These are phyloP conservation scores for Botrytis squamosa DNA, from an alignment of 2,329 filamentous ascomycete genomes.

Conservation along the genomic window DNA sequence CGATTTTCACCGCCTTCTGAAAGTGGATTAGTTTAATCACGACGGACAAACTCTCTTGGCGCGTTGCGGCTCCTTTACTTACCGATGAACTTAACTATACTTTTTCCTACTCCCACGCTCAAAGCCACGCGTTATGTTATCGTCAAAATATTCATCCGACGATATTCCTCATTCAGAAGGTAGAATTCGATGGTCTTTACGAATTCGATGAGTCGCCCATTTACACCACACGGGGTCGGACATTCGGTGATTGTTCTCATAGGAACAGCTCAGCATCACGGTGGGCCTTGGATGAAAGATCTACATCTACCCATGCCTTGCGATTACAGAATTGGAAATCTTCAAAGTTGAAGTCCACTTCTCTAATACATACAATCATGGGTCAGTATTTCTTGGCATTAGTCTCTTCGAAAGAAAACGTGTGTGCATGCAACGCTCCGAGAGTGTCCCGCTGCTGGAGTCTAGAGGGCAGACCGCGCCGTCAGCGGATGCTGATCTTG, in stretches of 20 bases:
- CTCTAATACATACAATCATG: not conserved
- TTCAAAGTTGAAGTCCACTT: not conserved
- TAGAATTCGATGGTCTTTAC: not conserved
- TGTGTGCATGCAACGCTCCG: not conserved
- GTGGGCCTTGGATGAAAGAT: conserved; percentile 1
- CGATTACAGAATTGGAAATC: not conserved
- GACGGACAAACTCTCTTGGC: not conserved
- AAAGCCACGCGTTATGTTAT: not conserved
- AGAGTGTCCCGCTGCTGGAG: not conserved
- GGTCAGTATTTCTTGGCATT: not conserved
- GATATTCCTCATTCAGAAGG: not conserved
- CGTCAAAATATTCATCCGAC: not conserved
- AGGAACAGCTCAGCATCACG: not conserved
- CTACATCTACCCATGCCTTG: conserved; percentile 4
- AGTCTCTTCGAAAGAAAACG: not conserved
- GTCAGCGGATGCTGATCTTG: not conserved
- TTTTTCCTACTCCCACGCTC: not conserved
- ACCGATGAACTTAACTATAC: not conserved
- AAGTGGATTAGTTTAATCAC: not conserved
- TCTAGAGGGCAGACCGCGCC: not conserved
- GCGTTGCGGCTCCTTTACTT: not conserved
- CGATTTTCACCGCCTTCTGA: not conserved
- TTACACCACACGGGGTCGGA: not conserved
- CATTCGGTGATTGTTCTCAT: not conserved
- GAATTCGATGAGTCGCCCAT: not conserved